Base-by-base conservation (phyloP, 768 basidiomycete species). In the Rhizopogon salebrosus region DNA sequence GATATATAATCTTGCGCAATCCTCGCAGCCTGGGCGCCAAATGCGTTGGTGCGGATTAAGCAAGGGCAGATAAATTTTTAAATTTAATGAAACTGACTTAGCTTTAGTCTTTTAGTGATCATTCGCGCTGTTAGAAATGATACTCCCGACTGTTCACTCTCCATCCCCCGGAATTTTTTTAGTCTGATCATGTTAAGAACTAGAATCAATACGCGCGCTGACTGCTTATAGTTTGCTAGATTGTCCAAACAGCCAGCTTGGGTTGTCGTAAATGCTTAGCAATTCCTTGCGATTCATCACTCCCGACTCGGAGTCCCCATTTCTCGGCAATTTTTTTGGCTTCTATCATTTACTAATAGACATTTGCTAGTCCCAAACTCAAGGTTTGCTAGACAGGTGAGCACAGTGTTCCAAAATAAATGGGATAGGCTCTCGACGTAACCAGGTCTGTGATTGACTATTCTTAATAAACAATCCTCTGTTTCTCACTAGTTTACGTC, bases 41-140 rank as follows among this genome's bases (percentile, higher is more conserved):
- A 23, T 46, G 23, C 14, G 22, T 34, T 34, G 29, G 11, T n/a
- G 26, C 13, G 31, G 13, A 9, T 34, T 34, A 20, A 9, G 45
- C 22, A 2, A 23, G 14, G 11, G 22, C 31, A 6, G 14, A 22
- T 31, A 22, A 34, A 22, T 31, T 18, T 49, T 48, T 46, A 27
- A 48, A 46, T 50, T 39, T 48, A 50, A 46, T 39, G 27, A 50
- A 35, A 22, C 3, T 24, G 23, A 41, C 27, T 50, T 50, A 48
- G 26, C 49, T 46, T 41, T 48, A 46, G 38, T 50, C 49, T 46
- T 49, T 50, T 48, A 41, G 49, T 46, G 49, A 29, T 49, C 27
- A 7, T 46, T 18, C 20, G 40, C 27, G 16, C 27, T 24, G 41
- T 49, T 23, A n/a, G 49, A 39, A 38, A 41, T 45, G 14, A 24